phyloP scores from a whole-genome alignment of 1,284 basidiomycete species.

The Caloboletus inedulis region DNA sequence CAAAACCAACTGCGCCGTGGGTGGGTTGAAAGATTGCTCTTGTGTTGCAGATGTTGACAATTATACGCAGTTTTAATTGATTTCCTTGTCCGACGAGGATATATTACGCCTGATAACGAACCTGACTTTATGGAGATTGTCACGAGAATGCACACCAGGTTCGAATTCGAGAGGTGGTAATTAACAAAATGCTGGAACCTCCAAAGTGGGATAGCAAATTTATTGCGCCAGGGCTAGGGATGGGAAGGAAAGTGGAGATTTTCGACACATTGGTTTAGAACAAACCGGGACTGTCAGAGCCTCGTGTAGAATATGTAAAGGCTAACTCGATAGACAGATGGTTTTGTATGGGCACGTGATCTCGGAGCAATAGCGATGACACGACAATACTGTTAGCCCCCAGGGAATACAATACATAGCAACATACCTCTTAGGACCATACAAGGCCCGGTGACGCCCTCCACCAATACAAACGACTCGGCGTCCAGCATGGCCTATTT shows the following conservation, averaged over 20 bases:
- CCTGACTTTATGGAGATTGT: constrained; percentile 70
- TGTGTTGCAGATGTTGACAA: background rate
- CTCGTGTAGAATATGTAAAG: background rate
- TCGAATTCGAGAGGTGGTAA: constrained; percentile 61
- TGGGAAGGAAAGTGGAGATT: background rate
- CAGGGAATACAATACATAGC: background rate
- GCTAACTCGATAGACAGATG: background rate
- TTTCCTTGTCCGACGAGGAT: constrained; percentile 76
- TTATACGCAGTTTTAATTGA: constrained; percentile 68
- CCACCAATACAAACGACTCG: background rate
- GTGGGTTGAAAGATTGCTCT: constrained; percentile 35
- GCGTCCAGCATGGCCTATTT: constrained; percentile 67
- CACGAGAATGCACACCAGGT: constrained; percentile 58
- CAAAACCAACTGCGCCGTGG: constrained; percentile 83
- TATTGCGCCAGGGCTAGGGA: background rate
- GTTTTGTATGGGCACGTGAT: constrained; percentile 3
- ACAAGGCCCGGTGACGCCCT: constrained; percentile 1
- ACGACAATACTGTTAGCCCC: background rate
- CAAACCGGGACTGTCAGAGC: background rate
- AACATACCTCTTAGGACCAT: background rate
- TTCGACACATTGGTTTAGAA: background rate
- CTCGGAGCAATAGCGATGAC: background rate
- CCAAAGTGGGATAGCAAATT: background rate
- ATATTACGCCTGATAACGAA: constrained; percentile 76
- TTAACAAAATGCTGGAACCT: background rate